A percentile compares a stretch with the other conserved stretches of the same genome.
Evolutionary conservation across 108 stramenopile genomes (phyloP).

Genomic region (Cyclotella atomus): DNA sequence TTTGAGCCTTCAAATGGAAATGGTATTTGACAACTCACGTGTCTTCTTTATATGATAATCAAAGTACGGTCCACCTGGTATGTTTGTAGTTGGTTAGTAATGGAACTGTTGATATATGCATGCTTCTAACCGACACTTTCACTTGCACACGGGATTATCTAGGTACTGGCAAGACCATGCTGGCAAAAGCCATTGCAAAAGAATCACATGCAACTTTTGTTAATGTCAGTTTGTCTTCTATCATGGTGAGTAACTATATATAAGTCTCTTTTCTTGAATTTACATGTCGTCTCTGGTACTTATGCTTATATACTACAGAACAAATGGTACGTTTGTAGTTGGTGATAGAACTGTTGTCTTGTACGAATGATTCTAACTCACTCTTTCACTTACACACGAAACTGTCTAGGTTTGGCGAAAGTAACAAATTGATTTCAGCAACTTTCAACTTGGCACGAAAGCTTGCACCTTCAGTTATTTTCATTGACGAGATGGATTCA

Average conservation of each 20-base stretch:
- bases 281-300: too few relatives aligned
- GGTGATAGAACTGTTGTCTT: too few relatives aligned
- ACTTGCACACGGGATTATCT: too few relatives aligned
- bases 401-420: constrained; percentile 98
- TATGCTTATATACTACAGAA: too few relatives aligned
- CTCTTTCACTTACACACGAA: too few relatives aligned
- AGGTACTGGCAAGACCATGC: constrained; percentile 94
- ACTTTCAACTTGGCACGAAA: constrained; percentile 93
- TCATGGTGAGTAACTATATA: constrained; percentile 59
- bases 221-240: constrained; percentile 87
- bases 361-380: too few relatives aligned
- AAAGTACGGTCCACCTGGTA: constrained; percentile 32
- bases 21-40: too few relatives aligned
- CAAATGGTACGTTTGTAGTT: too few relatives aligned
- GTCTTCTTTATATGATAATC: not conserved
- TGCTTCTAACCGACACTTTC: not conserved
- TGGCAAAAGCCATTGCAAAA: constrained; percentile 98
- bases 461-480: constrained; percentile 93
- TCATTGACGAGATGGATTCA: constrained; percentile 98
- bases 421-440: constrained; percentile 92
- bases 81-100: too few relatives aligned
- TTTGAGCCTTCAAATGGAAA: not conserved
- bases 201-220: constrained; percentile 95
- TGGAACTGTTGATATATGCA: constrained; percentile 7
- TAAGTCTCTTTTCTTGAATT: not conserved